Conservation (phyloP, 805 yeast genomes). For the Wickerhamomyces sydowiorum region DNA sequence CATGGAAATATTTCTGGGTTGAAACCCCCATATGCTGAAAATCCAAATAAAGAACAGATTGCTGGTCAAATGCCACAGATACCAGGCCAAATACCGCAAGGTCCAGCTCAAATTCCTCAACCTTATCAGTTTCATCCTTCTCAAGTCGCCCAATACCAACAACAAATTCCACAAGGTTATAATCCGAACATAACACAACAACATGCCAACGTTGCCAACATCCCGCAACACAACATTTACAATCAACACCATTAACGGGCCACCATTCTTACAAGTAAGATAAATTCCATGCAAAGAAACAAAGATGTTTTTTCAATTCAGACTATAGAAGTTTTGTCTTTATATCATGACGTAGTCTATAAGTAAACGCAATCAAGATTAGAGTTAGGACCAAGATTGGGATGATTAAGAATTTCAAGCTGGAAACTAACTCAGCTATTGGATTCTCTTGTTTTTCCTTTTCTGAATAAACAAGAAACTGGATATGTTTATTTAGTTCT, state of each 20-base stretch:
- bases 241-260: not conserved
- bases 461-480: slow-evolving; percentile 18
- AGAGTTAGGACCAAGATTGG: slow-evolving; percentile 21
- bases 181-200: not conserved
- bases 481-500: slow-evolving; percentile 14
- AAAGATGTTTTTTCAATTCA: not conserved
- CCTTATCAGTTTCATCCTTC: slow-evolving; percentile 13
- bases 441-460: slow-evolving; percentile 17
- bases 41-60: slow-evolving; percentile 3
- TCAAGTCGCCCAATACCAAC: slow-evolving; percentile 20
- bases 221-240: not conserved
- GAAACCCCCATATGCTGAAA: slow-evolving; percentile 37
- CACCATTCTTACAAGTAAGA: not conserved
- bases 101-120: not conserved
- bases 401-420: slow-evolving; percentile 21
- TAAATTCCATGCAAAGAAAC: not conserved
- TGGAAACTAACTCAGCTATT: slow-evolving; percentile 17
- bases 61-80: not conserved
- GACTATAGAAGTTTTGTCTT: slow-evolving; percentile 49
- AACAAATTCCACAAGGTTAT: not conserved
- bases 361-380: slow-evolving; percentile 39
- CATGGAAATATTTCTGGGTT: slow-evolving; percentile 37
- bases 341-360: slow-evolving; percentile 54
- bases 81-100: not conserved
- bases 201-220: not conserved